These are phyloP conservation scores for Batrachochytrium dendrobatidis DNA, from an alignment of 371 early-diverging fungal species.

Conservation along the genomic window DNA sequence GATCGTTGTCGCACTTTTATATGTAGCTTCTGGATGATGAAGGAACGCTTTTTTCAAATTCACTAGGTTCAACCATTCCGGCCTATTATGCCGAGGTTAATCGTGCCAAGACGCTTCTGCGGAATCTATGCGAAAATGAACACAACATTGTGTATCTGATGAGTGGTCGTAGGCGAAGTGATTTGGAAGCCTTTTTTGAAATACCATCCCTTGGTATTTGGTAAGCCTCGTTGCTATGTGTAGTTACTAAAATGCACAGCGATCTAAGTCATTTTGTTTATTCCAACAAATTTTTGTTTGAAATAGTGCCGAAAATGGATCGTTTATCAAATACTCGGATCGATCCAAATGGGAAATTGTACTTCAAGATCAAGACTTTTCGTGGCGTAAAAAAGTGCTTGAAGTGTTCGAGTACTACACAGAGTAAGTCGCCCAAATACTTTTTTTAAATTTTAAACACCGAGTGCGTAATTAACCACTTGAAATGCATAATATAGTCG, in stretches of 20 bases:
- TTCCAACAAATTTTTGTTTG: not conserved
- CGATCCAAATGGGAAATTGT: constrained; percentile 38
- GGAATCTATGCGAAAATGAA: constrained; percentile 55
- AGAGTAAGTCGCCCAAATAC: constrained; percentile 35
- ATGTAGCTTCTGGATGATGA: constrained; percentile 77
- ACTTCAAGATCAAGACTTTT: constrained; percentile 25
- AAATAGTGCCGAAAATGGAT: constrained; percentile 75
- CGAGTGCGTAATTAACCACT: too few species aligned
- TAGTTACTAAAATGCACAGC: constrained; percentile 2
- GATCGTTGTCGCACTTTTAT: too few species aligned
- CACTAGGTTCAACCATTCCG: not conserved
- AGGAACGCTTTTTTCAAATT: constrained; percentile 54
- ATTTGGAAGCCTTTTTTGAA: constrained; percentile 26
- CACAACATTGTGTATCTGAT: constrained; percentile 36
- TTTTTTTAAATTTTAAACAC: too few species aligned
- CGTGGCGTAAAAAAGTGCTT: constrained; percentile 32
- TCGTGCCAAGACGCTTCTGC: constrained; percentile 43
- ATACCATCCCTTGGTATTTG: constrained; percentile 70
- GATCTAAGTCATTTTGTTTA: not conserved
- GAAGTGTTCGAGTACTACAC: constrained; percentile 88
- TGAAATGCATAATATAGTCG: too few species aligned
- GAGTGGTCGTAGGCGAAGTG: constrained; percentile 26
- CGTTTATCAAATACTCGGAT: constrained; percentile 61
- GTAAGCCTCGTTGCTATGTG: constrained; percentile 23
- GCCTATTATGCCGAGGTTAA: constrained; percentile 16